These are phyloP conservation scores for Waitea zeae DNA, from an alignment of 1,284 basidiomycete species.

Conservation along the genomic window DNA sequence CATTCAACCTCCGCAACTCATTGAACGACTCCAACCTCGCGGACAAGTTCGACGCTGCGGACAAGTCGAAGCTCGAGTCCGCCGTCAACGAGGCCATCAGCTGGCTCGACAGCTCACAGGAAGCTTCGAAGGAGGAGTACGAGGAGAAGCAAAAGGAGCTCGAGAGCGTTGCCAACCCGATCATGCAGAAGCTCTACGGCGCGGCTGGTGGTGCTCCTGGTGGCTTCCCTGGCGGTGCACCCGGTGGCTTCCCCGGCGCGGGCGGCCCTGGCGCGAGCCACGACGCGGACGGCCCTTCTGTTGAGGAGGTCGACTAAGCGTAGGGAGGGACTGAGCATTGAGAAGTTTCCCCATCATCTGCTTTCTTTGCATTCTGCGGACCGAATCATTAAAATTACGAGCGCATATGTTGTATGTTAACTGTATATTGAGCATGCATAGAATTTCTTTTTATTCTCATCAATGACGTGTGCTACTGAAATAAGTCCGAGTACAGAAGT, in stretches of 20 bases:
- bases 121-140: conserved; percentile 94
- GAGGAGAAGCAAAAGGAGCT: conserved; percentile 93
- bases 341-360: too few species aligned
- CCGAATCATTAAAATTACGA: too few species aligned
- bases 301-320: conserved; percentile 73
- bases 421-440: too few species aligned
- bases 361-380: too few species aligned
- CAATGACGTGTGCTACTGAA: too few species aligned
- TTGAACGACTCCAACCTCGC: conserved; percentile 72
- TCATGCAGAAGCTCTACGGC: conserved; percentile 88
- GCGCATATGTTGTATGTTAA: too few species aligned
- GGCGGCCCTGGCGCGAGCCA: conserved; percentile 21
- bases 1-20: conserved; percentile 94
- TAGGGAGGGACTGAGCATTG: too few species aligned
- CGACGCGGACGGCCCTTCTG: conserved; percentile 67
- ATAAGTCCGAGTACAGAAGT: too few species aligned
- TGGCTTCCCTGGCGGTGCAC: conserved; percentile 25
- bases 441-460: too few species aligned
- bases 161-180: conserved; percentile 77
- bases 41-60: conserved; percentile 76
- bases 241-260: conserved; percentile 24
- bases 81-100: conserved; percentile 77
- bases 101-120: conserved; percentile 82
- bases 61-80: conserved; percentile 78
- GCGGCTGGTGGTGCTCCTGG: conserved; percentile 45